Conservation (phyloP, 306 rosid genomes). For the Pachyrhizus erosus region DNA sequence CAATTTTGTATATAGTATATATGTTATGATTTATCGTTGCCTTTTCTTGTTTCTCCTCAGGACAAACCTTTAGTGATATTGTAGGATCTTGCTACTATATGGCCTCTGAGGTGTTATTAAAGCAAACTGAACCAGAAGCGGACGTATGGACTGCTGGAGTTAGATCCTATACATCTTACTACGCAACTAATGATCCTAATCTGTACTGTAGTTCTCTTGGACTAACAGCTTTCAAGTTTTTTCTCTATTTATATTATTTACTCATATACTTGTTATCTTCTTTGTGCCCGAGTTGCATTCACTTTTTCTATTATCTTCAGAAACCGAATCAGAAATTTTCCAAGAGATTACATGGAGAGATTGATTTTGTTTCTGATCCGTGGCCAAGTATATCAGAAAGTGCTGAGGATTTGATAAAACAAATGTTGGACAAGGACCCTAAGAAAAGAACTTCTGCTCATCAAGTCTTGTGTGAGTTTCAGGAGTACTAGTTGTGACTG, state of each 20-base stretch:
- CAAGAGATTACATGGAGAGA: constrained; percentile 71
- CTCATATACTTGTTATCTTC: too few relatives aligned
- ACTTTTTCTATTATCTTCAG: constrained; percentile 50
- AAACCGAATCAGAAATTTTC: constrained; percentile 77
- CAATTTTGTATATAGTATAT: not conserved
- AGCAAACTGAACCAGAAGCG: constrained; percentile 75
- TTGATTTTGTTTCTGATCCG: constrained; percentile 76
- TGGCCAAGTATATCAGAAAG: constrained; percentile 85
- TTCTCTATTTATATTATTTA: not conserved
- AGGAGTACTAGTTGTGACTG: constrained; percentile 16
- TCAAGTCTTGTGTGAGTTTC: constrained; percentile 81
- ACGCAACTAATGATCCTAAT: constrained; percentile 69
- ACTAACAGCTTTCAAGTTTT: constrained; percentile 16
- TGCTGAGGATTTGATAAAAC: constrained; percentile 72
- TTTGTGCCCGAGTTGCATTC: constrained; percentile 16
- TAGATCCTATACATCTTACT: constrained; percentile 82
- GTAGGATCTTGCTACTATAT: constrained; percentile 89
- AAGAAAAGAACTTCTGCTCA: constrained; percentile 74
- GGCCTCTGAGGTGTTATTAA: constrained; percentile 83
- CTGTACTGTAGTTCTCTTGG: constrained; percentile 21
- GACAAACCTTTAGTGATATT: constrained; percentile 73
- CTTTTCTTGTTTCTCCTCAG: constrained; percentile 50
- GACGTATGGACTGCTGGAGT: constrained; percentile 98
- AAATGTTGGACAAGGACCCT: constrained; percentile 83
- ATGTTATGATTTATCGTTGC: not conserved